Percentiles rank a stretch among this genome's conserved stretches.
Conservation (phyloP, 306 rosid species). For the Sicyos edulis region DNA sequence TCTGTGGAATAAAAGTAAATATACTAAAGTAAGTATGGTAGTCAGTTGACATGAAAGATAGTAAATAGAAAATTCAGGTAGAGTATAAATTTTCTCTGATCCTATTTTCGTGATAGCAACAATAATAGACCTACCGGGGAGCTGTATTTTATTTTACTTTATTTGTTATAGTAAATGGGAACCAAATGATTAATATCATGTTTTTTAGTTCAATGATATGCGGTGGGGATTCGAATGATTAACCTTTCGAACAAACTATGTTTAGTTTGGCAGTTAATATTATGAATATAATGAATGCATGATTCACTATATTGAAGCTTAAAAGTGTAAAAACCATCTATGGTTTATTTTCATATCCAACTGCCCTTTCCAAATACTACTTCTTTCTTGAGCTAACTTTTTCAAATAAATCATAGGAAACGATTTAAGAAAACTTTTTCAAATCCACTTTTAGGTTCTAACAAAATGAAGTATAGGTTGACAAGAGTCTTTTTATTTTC, state of each 20-base stretch:
- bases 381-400: background rate
- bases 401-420: background rate
- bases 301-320: background rate
- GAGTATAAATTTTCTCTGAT: background rate
- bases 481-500: background rate
- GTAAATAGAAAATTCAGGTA: background rate
- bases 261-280: background rate
- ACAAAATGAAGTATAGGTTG: background rate
- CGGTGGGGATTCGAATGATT: background rate
- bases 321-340: background rate
- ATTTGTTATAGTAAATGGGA: background rate
- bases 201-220: background rate
- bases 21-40: background rate
- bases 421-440: background rate
- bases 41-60: conserved; percentile 12
- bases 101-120: background rate
- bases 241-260: background rate
- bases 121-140: background rate
- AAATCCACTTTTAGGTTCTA: background rate
- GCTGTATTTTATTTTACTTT: background rate
- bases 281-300: background rate
- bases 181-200: background rate
- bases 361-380: background rate
- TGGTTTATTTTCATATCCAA: background rate
- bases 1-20: conserved; percentile 30